A percentile compares a stretch with the other conserved stretches of the same genome.
These are phyloP conservation scores for Solanum aculeatissimum DNA, from an alignment of 305 asterid species.

Conservation along the genomic window DNA sequence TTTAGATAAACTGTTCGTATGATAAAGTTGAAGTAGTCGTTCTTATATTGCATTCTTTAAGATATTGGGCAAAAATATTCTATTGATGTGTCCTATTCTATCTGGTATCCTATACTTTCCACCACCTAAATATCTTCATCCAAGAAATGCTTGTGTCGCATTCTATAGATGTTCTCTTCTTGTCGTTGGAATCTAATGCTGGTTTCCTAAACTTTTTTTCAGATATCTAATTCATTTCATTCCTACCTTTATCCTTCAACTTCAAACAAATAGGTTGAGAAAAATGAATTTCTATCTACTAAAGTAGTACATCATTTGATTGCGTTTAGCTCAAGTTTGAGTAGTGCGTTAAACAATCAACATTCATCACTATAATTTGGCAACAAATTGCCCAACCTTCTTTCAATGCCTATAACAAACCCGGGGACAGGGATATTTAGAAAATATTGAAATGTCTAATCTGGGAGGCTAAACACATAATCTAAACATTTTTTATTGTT, in stretches of 20 bases:
- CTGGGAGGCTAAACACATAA: background rate
- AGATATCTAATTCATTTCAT: background rate
- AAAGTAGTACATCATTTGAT: background rate
- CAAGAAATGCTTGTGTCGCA: background rate
- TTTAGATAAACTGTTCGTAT: background rate
- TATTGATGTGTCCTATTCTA: background rate
- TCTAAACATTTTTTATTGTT: background rate
- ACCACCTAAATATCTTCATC: background rate
- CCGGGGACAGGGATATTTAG: background rate
- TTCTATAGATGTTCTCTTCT: background rate
- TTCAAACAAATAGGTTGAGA: background rate
- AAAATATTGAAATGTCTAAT: background rate
- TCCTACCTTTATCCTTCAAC: background rate
- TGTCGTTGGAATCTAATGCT: background rate
- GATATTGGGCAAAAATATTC: background rate
- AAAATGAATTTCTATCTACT: background rate
- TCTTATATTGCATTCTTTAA: background rate
- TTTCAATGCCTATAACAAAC: background rate
- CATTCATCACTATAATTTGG: background rate
- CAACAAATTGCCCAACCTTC: background rate
- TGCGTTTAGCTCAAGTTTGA: background rate
- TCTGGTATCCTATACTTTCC: background rate
- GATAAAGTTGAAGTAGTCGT: background rate
- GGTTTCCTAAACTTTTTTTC: background rate
- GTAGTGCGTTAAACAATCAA: background rate